Conservation (phyloP, 352 stramenopile genomes). For the Pythium pyrilobum region DNA sequence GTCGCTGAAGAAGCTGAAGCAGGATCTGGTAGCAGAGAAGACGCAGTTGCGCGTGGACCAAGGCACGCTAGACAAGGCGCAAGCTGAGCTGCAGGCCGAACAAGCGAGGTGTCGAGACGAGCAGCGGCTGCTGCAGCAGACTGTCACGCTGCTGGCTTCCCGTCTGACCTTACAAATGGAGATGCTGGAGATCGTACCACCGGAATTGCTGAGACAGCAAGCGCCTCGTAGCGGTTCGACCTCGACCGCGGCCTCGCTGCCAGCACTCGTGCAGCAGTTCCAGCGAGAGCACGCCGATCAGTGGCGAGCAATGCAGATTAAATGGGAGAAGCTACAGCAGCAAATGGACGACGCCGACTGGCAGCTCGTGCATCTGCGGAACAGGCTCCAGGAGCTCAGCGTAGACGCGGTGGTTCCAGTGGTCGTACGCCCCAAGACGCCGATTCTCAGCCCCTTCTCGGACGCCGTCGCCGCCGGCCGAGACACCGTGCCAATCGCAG, state of each 20-base stretch:
- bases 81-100: neutral
- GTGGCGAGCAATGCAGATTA: slow-evolving; percentile 35
- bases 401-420: slow-evolving; percentile 14
- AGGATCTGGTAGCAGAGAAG: slow-evolving; percentile 24
- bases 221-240: neutral
- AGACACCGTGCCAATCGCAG: slow-evolving; percentile 43
- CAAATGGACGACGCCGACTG: slow-evolving; percentile 55
- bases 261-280: slow-evolving; percentile 24
- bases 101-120: slow-evolving; percentile 28
- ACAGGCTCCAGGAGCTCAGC: slow-evolving; percentile 44
- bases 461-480: slow-evolving; percentile 59
- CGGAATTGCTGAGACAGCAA: too few relatives aligned
- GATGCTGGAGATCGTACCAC: slow-evolving; percentile 32
- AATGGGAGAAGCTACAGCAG: slow-evolving; percentile 42
- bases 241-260: neutral
- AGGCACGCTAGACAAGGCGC: neutral
- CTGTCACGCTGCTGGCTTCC: slow-evolving; percentile 38
- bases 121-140: slow-evolving; percentile 36
- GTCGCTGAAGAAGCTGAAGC: slow-evolving; percentile 39
- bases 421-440: slow-evolving; percentile 2
- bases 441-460: slow-evolving; percentile 46
- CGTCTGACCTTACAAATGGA: slow-evolving; percentile 40
- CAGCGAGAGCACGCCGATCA: slow-evolving; percentile 26
- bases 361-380: slow-evolving; percentile 56
- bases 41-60: slow-evolving; percentile 27